Conservation (phyloP, 1,284 basidiomycete genomes). For the Boletus smithii region DNA sequence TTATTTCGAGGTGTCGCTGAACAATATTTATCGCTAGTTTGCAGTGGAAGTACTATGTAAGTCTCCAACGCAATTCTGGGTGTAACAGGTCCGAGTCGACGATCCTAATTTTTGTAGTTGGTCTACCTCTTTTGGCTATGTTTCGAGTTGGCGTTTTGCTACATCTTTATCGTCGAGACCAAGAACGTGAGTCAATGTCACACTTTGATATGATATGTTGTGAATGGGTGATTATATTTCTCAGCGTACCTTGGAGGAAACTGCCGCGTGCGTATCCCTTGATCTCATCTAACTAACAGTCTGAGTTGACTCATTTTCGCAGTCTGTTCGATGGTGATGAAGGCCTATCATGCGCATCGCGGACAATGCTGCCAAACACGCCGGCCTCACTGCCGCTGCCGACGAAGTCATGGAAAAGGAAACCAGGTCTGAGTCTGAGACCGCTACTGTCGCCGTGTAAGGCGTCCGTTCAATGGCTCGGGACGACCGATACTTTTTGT, state of each 20-base stretch:
- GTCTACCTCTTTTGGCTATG: constrained; percentile 62
- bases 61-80: constrained; percentile 3
- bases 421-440: neutral
- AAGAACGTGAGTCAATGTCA: constrained; percentile 39
- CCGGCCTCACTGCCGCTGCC: neutral
- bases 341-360: neutral
- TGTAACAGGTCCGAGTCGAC: neutral
- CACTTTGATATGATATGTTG: no score
- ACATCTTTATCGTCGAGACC: constrained; percentile 67
- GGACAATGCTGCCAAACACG: neutral
- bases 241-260: constrained; percentile 13
- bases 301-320: neutral
- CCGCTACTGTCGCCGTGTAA: neutral
- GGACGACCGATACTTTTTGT: neutral
- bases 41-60: constrained; percentile 61
- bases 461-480: neutral
- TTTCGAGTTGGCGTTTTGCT: constrained; percentile 60
- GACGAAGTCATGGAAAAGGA: neutral
- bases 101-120: neutral
- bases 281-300: neutral
- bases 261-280: constrained; percentile 7
- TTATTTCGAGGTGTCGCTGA: neutral
- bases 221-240: neutral
- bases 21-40: constrained; percentile 24
- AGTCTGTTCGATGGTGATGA: constrained; percentile 1